A percentile compares a stretch with the other conserved stretches of the same genome.
Evolutionary conservation across 257 asterid species (phyloP).

Genomic region (Nicotiana sylvestris): DNA sequence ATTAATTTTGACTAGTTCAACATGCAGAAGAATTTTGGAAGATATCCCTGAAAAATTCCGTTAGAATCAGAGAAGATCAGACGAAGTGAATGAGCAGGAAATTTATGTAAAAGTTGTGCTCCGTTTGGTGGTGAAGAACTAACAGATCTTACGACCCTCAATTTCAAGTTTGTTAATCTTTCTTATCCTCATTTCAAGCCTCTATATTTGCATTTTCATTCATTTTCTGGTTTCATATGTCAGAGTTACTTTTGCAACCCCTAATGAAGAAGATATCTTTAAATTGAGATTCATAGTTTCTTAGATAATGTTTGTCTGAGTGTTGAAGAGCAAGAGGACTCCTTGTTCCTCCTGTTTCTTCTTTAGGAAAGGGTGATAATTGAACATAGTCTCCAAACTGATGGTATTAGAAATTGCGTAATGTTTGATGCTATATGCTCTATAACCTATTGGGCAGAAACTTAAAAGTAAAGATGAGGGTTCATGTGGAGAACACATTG

Average conservation of each 20-base stretch:
- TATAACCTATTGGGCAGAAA: background rate
- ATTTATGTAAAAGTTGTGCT: background rate
- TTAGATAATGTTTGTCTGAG: background rate
- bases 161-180: background rate
- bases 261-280: background rate
- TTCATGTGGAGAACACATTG: background rate
- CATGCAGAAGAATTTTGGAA: background rate
- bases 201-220: background rate
- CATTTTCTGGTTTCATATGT: background rate
- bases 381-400: background rate
- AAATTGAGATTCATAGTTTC: background rate
- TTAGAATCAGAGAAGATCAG: background rate
- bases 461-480: background rate
- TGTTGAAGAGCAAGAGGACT: background rate
- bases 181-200: background rate
- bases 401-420: too few relatives aligned
- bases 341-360: background rate
- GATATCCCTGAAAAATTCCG: background rate
- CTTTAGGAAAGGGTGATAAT: background rate
- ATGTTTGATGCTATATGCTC: background rate
- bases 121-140: background rate
- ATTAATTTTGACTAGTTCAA: background rate
- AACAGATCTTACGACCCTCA: background rate
- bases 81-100: background rate
- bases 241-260: background rate